phyloP scores from a whole-genome alignment of 208 protist genomes.

The Leishmania gerbilli region DNA sequence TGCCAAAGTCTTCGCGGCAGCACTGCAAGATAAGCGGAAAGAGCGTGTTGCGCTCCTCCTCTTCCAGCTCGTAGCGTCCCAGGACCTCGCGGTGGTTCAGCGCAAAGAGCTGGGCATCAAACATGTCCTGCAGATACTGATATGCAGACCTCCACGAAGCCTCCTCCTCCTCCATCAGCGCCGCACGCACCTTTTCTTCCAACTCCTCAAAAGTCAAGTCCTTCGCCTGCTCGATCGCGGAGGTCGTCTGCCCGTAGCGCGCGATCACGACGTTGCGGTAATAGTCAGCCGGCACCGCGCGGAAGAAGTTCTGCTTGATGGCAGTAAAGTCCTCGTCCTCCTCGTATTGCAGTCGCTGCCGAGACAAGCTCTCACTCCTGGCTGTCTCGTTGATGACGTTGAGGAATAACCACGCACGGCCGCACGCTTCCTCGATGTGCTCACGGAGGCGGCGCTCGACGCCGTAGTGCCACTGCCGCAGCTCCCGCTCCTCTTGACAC shows the following conservation, averaged over 20 bases:
- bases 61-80: conserved; percentile 52
- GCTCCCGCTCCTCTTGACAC: conserved; percentile 64
- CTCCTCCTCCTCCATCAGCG: conserved; percentile 42
- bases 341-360: conserved; percentile 52
- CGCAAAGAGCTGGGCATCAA: conserved; percentile 56
- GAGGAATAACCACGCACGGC: conserved; percentile 50
- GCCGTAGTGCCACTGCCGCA: conserved; percentile 66
- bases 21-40: conserved; percentile 32
- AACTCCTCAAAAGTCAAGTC: conserved; percentile 46
- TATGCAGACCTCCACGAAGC: conserved; percentile 40
- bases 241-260: conserved; percentile 38
- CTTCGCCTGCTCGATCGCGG: background rate
- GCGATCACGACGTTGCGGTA: conserved; percentile 55
- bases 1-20: conserved; percentile 54
- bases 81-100: conserved; percentile 54
- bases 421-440: conserved; percentile 53
- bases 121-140: conserved; percentile 64
- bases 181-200: conserved; percentile 33
- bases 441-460: conserved; percentile 57
- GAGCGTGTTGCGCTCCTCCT: conserved; percentile 40
- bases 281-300: conserved; percentile 58
- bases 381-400: conserved; percentile 40
- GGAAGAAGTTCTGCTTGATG: conserved; percentile 55
- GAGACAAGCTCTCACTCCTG: conserved; percentile 34
- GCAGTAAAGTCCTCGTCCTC: conserved; percentile 45